Evolutionary conservation across 2,329 filamentous ascomycete genomes (phyloP), one percentile per base, ranked within the genome.

Genomic region (Epichloe brachyelytri): DNA sequence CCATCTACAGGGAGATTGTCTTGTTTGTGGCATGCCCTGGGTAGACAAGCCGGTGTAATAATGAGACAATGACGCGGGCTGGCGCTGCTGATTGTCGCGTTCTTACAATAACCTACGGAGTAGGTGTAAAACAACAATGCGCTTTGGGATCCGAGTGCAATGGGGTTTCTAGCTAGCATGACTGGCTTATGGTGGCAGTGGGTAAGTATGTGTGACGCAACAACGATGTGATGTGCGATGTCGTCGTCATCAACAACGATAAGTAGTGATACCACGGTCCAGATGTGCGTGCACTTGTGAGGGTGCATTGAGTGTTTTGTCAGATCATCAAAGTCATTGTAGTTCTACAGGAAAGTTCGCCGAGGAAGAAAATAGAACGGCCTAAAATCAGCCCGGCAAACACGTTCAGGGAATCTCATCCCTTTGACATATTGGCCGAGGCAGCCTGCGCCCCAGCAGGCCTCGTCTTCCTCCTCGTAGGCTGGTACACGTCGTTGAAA

Each of bases 401-500:
- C 30, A 30, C 30, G 30, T 11, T 11, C 30, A 30, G 30, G 30
- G 8, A 30, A 30, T 30, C 30, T 65, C 55, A 64, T 8, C 47
- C 60, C 55, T 58, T 65, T n/a, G 59, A 58, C 33, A 55, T 53
- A 34, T 58, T 61, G 26, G 58, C 55, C 30, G 58, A 56, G 17
- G 56, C 51, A n/a, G 58, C 55, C n/a, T 17, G 3, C 5, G 60
- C 46, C 2, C 22, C 30, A 5, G 38, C 48, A 19, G 49, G 33
- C 66, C 72, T 75, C 53, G 76, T 70, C 68, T 82, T 82, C 64
- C 83, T 78, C 60, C 82, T 76, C 43, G 83, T 79, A 14, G 88
- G 86, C 67, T 87, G 80, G 67, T 97, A 97, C 26, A 95, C 86
- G 65, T 97, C 91, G 68, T 98, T 98, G 69, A 97, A 98, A 69